A percentile compares a stretch with the other conserved stretches of the same genome.
Evolutionary conservation across 306 rosid genomes (phyloP).

Genomic region (Glycine latifolia): DNA sequence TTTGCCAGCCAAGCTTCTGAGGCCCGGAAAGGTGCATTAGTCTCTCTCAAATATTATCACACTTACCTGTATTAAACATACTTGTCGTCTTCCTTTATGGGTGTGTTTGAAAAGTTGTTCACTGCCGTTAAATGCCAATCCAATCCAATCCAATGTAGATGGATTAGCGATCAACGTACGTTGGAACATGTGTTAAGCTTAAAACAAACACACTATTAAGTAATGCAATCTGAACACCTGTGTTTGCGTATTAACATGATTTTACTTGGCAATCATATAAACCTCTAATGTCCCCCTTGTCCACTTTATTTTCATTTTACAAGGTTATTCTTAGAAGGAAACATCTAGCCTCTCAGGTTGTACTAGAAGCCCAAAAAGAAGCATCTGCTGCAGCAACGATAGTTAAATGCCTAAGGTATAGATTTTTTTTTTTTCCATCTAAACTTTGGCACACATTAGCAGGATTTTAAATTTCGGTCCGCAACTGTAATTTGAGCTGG

Average conservation of each 20-base stretch:
- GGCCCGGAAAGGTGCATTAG: slow-evolving; percentile 76
- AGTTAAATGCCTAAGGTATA: slow-evolving; percentile 82
- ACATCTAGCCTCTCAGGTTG: slow-evolving; percentile 79
- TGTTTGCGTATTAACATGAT: no score
- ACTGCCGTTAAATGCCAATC: no score
- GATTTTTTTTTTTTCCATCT: not conserved
- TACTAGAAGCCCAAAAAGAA: slow-evolving; percentile 87
- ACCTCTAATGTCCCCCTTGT: slow-evolving; percentile 22
- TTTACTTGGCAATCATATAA: not conserved
- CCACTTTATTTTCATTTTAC: slow-evolving; percentile 39
- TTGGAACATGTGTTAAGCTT: no score
- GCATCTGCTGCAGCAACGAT: slow-evolving; percentile 73
- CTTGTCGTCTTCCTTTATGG: no score
- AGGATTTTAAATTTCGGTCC: no score
- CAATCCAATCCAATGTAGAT: no score
- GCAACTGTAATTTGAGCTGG: no score
- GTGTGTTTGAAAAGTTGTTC: no score
- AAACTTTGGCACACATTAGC: slow-evolving; percentile 14
- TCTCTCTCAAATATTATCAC: not conserved
- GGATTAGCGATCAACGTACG: no score
- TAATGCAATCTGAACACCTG: no score
- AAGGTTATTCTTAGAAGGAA: slow-evolving; percentile 91
- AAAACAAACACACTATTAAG: no score
- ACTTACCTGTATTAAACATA: no score
- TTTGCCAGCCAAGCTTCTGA: slow-evolving; percentile 72